Evolutionary conservation across 768 basidiomycete genomes (phyloP).

Genomic region (Leccinum incarnatum): DNA sequence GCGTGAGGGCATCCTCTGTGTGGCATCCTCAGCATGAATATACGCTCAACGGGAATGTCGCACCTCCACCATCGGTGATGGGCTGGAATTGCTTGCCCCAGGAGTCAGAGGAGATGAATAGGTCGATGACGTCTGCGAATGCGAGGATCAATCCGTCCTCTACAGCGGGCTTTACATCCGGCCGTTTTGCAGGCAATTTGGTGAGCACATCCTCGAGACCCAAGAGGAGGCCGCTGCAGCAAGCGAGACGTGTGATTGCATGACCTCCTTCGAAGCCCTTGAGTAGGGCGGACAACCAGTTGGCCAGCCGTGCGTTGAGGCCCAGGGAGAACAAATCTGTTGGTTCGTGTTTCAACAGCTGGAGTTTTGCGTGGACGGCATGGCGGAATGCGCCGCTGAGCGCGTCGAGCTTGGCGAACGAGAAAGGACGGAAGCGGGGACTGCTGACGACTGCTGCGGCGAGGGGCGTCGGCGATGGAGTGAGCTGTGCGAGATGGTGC

Average conservation of each 20-base stretch:
- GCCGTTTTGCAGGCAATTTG: slow-evolving; percentile 27
- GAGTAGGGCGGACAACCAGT: slow-evolving; percentile 52
- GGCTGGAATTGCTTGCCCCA: slow-evolving; percentile 74
- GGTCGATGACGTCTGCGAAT: slow-evolving; percentile 72
- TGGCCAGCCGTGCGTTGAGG: slow-evolving; percentile 38
- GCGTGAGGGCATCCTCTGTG: slow-evolving; percentile 42
- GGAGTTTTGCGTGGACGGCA: slow-evolving; percentile 31
- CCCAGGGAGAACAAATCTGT: slow-evolving; percentile 32
- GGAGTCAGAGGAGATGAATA: slow-evolving; percentile 41
- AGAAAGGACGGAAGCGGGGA: slow-evolving; percentile 30
- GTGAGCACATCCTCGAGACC: slow-evolving; percentile 56
- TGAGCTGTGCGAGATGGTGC: slow-evolving; percentile 28
- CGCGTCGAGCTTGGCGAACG: slow-evolving; percentile 26
- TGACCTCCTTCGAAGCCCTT: slow-evolving; percentile 67
- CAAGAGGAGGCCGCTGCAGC: slow-evolving; percentile 60
- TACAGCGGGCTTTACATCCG: slow-evolving; percentile 39
- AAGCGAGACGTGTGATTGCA: slow-evolving; percentile 58
- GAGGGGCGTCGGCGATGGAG: slow-evolving; percentile 32
- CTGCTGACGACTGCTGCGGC: slow-evolving; percentile 33
- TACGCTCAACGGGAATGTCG: slow-evolving; percentile 13
- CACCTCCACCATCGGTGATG: slow-evolving; percentile 42
- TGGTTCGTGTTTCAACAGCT: slow-evolving; percentile 28
- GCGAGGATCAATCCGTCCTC: slow-evolving; percentile 69
- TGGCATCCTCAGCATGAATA: slow-evolving; percentile 8
- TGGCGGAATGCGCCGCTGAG: slow-evolving; percentile 30